A percentile compares a stretch with the other conserved stretches of the same genome.
These are phyloP conservation scores for Saccharomycopsis javanensis DNA, from an alignment of 805 yeast genomes.

Conservation along the genomic window DNA sequence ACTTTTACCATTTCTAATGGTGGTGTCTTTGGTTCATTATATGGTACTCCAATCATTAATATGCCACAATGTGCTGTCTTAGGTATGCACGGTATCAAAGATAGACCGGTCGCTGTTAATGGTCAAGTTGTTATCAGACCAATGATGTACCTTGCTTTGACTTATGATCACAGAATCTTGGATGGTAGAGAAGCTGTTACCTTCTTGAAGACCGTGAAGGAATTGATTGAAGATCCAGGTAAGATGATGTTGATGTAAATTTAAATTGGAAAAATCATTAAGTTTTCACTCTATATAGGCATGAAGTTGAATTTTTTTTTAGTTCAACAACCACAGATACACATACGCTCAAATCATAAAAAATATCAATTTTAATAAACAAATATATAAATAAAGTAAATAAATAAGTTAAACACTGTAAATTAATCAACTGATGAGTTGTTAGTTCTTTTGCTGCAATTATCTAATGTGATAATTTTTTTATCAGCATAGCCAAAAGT, in stretches of 20 bases:
- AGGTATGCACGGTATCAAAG: conserved; percentile 95
- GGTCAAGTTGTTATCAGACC: conserved; percentile 97
- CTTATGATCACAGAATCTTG: conserved; percentile 95
- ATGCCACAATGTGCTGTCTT: conserved; percentile 97
- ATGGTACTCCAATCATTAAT: conserved; percentile 98
- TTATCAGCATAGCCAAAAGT: too few species aligned
- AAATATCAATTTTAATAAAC: not conserved
- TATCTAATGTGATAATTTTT: too few species aligned
- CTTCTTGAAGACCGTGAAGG: conserved; percentile 92
- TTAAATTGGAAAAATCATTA: conserved; percentile 26
- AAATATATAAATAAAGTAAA: not conserved
- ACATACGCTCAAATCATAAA: not conserved
- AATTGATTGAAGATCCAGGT: conserved; percentile 96
- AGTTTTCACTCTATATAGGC: not conserved
- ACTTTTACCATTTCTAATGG: conserved; percentile 98
- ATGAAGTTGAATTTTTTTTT: not conserved
- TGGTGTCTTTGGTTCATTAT: conserved; percentile 95
- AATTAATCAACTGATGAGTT: not conserved
- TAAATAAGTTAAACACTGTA: not conserved
- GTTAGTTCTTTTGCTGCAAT: too few species aligned
- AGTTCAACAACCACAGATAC: too few species aligned
- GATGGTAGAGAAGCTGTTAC: conserved; percentile 99
- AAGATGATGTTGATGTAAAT: conserved; percentile 69
- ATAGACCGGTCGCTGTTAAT: conserved; percentile 92
- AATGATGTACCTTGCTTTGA: conserved; percentile 98